phyloP scores from a whole-genome alignment of 1,284 basidiomycete species.

The Malassezia arunalokei region DNA sequence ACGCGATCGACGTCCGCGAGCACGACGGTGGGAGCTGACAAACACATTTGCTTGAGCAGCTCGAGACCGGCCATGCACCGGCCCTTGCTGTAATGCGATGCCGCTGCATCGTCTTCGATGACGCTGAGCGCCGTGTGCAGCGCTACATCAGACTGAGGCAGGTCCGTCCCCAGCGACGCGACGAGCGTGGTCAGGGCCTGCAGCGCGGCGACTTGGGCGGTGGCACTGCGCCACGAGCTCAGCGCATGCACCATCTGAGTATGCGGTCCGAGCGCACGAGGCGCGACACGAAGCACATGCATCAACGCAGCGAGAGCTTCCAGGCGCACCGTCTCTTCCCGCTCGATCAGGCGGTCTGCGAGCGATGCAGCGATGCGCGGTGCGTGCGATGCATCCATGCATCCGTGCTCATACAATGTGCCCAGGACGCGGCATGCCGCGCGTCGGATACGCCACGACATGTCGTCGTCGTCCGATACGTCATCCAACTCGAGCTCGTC shows the following conservation, averaged over 20 bases:
- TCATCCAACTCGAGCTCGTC: slow-evolving; percentile 82
- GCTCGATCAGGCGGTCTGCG: slow-evolving; percentile 79
- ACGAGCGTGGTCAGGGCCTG: slow-evolving; percentile 5
- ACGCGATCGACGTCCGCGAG: slow-evolving; percentile 55
- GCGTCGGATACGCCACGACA: slow-evolving; percentile 94
- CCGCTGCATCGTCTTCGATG: neutral
- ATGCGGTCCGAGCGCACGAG: neutral
- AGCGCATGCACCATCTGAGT: neutral
- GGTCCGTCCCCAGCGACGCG: neutral
- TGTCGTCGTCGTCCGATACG: slow-evolving; percentile 82
- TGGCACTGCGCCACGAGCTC: neutral
- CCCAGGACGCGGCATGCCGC: slow-evolving; percentile 79
- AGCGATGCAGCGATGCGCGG: slow-evolving; percentile 72
- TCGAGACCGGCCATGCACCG: slow-evolving; percentile 1
- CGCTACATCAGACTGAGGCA: neutral
- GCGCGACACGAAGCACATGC: neutral
- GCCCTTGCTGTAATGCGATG: neutral
- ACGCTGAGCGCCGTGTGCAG: neutral
- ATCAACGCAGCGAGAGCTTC: slow-evolving; percentile 60
- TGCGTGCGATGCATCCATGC: slow-evolving; percentile 67
- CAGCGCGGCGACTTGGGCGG: slow-evolving; percentile 4
- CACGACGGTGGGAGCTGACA: neutral
- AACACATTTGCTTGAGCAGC: neutral
- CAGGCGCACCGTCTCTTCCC: slow-evolving; percentile 87
- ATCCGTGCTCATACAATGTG: slow-evolving; percentile 62